Conservation (phyloP, 2,329 filamentous ascomycete species). For the Penicillium aurantiogriseum region DNA sequence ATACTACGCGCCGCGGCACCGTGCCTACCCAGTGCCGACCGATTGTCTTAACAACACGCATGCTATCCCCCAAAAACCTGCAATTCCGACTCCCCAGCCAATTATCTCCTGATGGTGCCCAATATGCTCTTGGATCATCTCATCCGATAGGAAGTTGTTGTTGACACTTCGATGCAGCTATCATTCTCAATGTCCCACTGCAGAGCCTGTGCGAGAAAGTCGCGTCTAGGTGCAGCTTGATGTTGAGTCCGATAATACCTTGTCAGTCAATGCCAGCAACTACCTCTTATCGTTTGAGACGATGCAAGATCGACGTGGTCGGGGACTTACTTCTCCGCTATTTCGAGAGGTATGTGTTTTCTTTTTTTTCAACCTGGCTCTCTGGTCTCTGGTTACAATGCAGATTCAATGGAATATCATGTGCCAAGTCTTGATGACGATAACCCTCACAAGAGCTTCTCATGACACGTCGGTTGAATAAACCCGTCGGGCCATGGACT, state of each 20-base stretch:
- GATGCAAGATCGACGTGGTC: not conserved
- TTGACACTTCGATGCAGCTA: not conserved
- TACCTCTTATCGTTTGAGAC: not conserved
- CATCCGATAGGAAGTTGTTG: conserved; percentile 10
- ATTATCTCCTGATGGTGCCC: not conserved
- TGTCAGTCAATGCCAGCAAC: not conserved
- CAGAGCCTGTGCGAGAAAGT: not conserved
- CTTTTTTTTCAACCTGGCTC: not conserved
- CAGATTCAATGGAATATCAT: conserved; percentile 5
- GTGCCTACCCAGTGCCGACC: not conserved
- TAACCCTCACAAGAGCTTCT: conserved; percentile 39
- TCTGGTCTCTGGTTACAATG: not conserved
- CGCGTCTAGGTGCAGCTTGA: not conserved
- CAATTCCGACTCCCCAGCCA: not conserved
- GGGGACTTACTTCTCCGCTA: not conserved
- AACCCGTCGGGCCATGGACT: conserved; percentile 29
- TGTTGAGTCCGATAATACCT: not conserved
- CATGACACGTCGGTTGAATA: conserved; percentile 32
- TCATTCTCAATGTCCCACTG: not conserved
- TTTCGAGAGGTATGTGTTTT: not conserved
- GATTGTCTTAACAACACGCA: not conserved
- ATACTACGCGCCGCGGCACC: not conserved
- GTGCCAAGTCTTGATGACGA: conserved; percentile 42
- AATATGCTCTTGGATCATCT: not conserved
- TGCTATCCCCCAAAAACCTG: not conserved